Conservation (phyloP, 352 stramenopile species). For the Globisporangium carolinianum region DNA sequence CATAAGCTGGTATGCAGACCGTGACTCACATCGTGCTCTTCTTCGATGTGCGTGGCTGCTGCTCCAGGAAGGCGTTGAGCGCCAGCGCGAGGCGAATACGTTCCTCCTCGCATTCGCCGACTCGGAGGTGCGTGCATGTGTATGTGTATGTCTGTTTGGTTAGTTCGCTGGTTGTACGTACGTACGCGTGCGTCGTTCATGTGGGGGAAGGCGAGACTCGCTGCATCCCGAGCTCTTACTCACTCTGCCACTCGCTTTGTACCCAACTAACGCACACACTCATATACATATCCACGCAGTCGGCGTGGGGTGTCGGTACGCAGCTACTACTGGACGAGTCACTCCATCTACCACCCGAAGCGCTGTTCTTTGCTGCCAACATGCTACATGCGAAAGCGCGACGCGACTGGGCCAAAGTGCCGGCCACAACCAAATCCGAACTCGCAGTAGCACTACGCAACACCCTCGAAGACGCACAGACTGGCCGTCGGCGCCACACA, state of each 20-base stretch:
- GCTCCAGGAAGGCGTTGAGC: slow-evolving; percentile 41
- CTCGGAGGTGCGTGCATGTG: slow-evolving; percentile 24
- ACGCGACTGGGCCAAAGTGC: slow-evolving; percentile 51
- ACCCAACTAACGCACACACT: too few species aligned
- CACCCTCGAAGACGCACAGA: slow-evolving; percentile 31
- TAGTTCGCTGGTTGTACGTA: too few species aligned
- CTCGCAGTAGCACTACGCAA: slow-evolving; percentile 30
- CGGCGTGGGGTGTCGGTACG: slow-evolving; percentile 39
- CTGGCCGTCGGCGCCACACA: slow-evolving; percentile 13
- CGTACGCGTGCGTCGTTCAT: too few species aligned
- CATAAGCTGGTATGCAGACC: too few species aligned
- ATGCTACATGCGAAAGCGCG: slow-evolving; percentile 65
- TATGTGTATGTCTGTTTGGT: background rate
- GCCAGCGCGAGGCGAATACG: slow-evolving; percentile 63
- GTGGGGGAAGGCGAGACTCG: too few species aligned
- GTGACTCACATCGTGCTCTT: too few species aligned
- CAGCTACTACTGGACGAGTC: slow-evolving; percentile 46
- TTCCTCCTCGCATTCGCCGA: slow-evolving; percentile 52
- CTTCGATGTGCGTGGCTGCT: background rate
- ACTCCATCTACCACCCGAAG: slow-evolving; percentile 33
- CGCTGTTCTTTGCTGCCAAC: slow-evolving; percentile 71
- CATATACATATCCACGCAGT: slow-evolving; percentile 7
- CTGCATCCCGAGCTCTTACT: too few species aligned
- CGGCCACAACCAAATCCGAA: slow-evolving; percentile 22
- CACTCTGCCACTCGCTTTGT: too few species aligned